Evolutionary conservation across 371 early-diverging fungal genomes (phyloP), one percentile per base, ranked within the genome.

Genomic region (Mucor indicus): DNA sequence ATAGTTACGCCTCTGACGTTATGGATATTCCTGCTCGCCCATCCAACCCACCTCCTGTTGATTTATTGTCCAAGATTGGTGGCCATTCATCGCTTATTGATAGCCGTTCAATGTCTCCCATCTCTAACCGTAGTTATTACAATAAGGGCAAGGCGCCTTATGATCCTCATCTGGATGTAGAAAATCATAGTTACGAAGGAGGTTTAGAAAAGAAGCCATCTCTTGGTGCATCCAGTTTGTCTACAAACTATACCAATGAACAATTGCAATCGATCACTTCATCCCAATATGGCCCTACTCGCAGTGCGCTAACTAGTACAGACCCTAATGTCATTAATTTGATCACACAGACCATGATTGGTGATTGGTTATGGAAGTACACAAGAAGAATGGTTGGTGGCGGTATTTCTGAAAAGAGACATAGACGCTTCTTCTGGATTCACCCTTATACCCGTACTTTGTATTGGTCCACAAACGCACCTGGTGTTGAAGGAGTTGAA

Each of bases 271-370:
- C 56, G 10, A 30, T 53, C 16, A 29, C 47, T 19, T 56, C 56
- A 16, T 54, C 51, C 6, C 41, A 50, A 12, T 41, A 50, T 15
- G 60, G 54, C 21, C 22, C 57, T 13, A 45, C 20, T 35, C 25
- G 36, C 1, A 37, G 23, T 19, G n/a, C n/a, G n/a, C n/a, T n/a
- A n/a, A n/a, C n/a, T n/a, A 46, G 55, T 11, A 46, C 48, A 13
- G 60, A 54, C 33, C 56, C 62, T 5, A 50, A 35, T 16, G 48
- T 55, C 19, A 72, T 68, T 19, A 53, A 83, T 31, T 53, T 85
- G 19, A 83, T 91, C 33, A 86, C 91, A 4, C 83, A 86, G 38
- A 84, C 86, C 25, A 88, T 88, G 89, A 79, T 85, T 36, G 89
- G 89, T 6, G 81, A 83, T 29, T 84, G 75, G 53, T 59, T 89